These are phyloP conservation scores for Penicillium rolfsii DNA, from an alignment of 2,329 filamentous ascomycete genomes.

Conservation along the genomic window DNA sequence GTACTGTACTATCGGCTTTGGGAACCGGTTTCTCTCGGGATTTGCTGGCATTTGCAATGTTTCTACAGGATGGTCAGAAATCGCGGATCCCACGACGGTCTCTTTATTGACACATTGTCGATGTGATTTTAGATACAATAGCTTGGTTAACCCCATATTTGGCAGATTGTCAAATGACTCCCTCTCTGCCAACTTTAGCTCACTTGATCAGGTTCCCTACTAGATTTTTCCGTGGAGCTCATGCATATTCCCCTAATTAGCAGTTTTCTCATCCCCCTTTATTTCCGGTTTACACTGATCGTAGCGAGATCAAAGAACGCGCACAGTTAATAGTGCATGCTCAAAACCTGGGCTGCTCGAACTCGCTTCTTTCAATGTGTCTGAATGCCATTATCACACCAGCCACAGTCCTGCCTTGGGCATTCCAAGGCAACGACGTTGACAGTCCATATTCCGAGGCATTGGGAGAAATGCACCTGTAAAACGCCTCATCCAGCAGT, in stretches of 20 bases:
- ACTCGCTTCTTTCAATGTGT: background rate
- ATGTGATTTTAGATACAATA: background rate
- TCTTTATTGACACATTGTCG: background rate
- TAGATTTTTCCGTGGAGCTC: background rate
- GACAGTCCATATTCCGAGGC: background rate
- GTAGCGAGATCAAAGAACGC: background rate
- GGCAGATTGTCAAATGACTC: background rate
- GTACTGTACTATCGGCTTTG: background rate
- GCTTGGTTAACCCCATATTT: background rate
- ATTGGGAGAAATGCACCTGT: conserved; percentile 4
- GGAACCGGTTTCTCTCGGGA: background rate
- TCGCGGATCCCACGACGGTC: background rate
- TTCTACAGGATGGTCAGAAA: background rate
- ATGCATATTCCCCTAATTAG: background rate
- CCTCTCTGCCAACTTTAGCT: background rate
- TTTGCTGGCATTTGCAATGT: background rate
- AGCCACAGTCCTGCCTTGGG: conserved; percentile 1
- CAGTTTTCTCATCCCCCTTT: background rate
- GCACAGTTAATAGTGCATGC: background rate
- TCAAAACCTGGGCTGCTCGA: background rate
- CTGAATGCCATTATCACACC: background rate
- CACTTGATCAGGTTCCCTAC: too few species aligned
- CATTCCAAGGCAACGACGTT: conserved; percentile 9
- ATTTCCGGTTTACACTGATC: background rate
- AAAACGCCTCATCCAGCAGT: conserved; percentile 6